Conservation (phyloP, 2,329 filamentous ascomycete species). For the Paraphoma chrysanthemicola region DNA sequence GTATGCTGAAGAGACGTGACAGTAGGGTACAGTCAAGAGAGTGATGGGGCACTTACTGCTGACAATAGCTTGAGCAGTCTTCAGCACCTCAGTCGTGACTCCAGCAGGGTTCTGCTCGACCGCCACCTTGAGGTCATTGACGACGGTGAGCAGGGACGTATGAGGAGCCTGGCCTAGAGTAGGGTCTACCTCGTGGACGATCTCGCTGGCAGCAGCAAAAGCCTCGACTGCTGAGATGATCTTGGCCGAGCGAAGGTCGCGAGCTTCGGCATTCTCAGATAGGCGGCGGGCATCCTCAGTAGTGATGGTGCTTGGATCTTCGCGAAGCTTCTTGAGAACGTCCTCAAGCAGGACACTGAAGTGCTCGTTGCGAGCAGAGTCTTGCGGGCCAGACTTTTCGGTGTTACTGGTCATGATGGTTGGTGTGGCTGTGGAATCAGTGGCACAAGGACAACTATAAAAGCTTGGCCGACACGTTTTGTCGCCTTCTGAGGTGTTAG, state of each 20-base stretch:
- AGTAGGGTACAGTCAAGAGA: background rate
- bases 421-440: background rate
- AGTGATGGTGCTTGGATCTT: constrained; percentile 32
- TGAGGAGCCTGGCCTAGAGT: constrained; percentile 20
- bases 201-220: constrained; percentile 31
- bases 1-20: no score
- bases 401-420: background rate
- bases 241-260: constrained; percentile 27
- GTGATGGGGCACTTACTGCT: constrained; percentile 30
- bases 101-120: constrained; percentile 30
- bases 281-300: constrained; percentile 40
- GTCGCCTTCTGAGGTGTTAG: no score
- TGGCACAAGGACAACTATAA: no score
- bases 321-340: background rate
- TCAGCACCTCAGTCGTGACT: constrained; percentile 36
- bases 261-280: constrained; percentile 30
- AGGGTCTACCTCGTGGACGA: constrained; percentile 18
- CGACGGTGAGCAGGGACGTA: constrained; percentile 27
- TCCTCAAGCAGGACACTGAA: background rate
- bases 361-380: background rate
- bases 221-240: constrained; percentile 40
- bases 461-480: no score
- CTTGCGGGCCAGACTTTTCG: background rate
- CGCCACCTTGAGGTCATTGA: constrained; percentile 35
- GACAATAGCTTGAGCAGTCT: constrained; percentile 32